Base-by-base conservation (phyloP, 495 filamentous ascomycete genomes). In the Aspergillus cavernicola region DNA sequence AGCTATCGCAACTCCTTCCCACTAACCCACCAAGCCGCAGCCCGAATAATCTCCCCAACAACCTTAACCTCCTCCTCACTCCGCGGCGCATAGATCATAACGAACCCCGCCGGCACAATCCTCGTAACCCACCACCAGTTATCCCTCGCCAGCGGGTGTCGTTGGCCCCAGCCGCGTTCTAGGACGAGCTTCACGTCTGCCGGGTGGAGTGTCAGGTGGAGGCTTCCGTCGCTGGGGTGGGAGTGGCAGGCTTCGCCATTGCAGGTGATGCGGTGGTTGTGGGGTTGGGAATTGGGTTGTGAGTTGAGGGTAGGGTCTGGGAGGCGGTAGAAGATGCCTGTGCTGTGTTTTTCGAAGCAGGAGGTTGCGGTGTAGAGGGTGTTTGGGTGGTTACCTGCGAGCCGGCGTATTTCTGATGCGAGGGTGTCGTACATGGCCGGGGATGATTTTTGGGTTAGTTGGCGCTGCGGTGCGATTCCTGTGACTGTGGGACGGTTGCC, bases 181-280 rank as follows among this genome's bases (percentile, higher is more conserved):
- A 93, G 66, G 13, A 92, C 77, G 49, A 85, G 70, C 61, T 75
- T 79, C 39, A 85, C 86, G 64, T 95, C 90, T 20, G 85, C 80
- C 2, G 87, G 87, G 60, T 91, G 87, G 15, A 95, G 75, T 19
- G 81, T 86, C 61, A 92, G 66, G 64, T 95, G 90, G 76, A 92
- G 71, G 35, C 80, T 85, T 31, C 83, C 78, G 59, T 95, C 90
- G 35, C 55, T 61, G 22, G 77, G 79, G 65, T 95, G 90, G 10
- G 86, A 80, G 65, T 95, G 90, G 58, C 81, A 85, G 36, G 93
- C 80, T 66, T 95, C 90, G 35, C 87, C 86, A 60, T 87, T 89
- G 42, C 61, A 70, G 45, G 60, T 73, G 54, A 49, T 43, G 42
- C 46, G 45, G 52, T 43, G 51, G 8, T 49, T 55, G 18, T 36